Evolutionary conservation across 306 rosid genomes (phyloP), one percentile per base, ranked within the genome.

Genomic region (Trifolium dubium): DNA sequence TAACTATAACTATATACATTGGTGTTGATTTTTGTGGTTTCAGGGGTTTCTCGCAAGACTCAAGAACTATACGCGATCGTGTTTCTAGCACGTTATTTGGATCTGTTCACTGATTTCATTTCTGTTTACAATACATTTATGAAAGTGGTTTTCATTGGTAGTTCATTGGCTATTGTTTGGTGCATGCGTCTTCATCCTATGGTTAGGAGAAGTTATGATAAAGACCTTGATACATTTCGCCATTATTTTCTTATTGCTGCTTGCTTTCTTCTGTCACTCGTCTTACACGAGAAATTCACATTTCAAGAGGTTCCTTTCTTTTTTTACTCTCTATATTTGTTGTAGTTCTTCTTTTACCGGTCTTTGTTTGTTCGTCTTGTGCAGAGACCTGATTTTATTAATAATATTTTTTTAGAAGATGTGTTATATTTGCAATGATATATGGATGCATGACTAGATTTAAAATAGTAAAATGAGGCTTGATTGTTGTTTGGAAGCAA

Each of bases 21-120:
- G 11, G 43, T 74, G 56, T 63, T 18, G 39, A 9, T 47, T 41
- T 56, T 31, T 35, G 15, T 17, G 6, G 39, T 65, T 72, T 75
- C 41, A 94, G 99, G 99, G 58, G 71, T 94, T 84, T 94, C 99
- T 41, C 92, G 88, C 0, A 94, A 94, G 85, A 92, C 99, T n/a
- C 99, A 94, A 85, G 97, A 92, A 81, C 90, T 94, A 1, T 88
- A 88, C 17, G 96, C 92, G 5, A 54, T 89, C 18, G 97, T 94
- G 71, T 94, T 94, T 73, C 23, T 94, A 83, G 75, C 95, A 31
- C 96, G 97, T 61, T 94, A 94, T 76, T 14, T 94, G 95, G 95
- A 89, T 85, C 85, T 94, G 47, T 87, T 94, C 84, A 89, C 96
- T 34, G 92, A 86, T 10, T 92, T 89, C 77, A 39, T 89, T 66